These are phyloP conservation scores for Aspergillus melleus DNA, from an alignment of 2,329 filamentous ascomycete species.

Conservation along the genomic window DNA sequence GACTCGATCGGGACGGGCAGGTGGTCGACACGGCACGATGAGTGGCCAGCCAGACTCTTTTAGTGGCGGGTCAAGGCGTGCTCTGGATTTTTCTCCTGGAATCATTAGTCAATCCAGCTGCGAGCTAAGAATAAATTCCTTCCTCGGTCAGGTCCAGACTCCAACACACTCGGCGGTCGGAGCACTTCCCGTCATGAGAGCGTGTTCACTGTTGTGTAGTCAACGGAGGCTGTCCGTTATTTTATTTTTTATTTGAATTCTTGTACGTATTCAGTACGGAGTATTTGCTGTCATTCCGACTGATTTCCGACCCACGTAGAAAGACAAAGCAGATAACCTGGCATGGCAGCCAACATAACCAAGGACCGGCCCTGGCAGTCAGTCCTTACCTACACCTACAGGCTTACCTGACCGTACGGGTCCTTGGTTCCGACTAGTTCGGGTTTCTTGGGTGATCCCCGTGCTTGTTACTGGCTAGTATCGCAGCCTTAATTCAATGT, in stretches of 20 bases:
- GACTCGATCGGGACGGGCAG: constrained; percentile 1
- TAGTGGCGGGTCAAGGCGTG: constrained; percentile 17
- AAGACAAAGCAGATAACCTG: not conserved
- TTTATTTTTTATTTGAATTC: no score
- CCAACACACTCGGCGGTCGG: not conserved
- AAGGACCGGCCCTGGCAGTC: not conserved
- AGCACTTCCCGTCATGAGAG: constrained; percentile 7
- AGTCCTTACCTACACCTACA: not conserved
- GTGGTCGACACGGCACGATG: not conserved
- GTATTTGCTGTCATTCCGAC: no score
- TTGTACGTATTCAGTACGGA: no score
- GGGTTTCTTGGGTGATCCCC: constrained; percentile 14
- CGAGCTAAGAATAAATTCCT: constrained; percentile 1
- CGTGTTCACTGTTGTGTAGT: no score
- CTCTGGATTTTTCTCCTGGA: constrained; percentile 9
- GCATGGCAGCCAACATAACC: not conserved
- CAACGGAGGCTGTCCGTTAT: no score
- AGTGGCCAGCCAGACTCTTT: constrained; percentile 3
- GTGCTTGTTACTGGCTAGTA: constrained; percentile 16
- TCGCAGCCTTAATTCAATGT: constrained; percentile 20
- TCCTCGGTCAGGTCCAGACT: constrained; percentile 6
- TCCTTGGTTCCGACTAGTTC: constrained; percentile 5
- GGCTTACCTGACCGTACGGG: not conserved
- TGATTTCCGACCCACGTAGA: not conserved
- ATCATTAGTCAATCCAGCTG: constrained; percentile 3